Evolutionary conservation across 331 rosid species (phyloP).

Genomic region (Phaseolus coccineus): DNA sequence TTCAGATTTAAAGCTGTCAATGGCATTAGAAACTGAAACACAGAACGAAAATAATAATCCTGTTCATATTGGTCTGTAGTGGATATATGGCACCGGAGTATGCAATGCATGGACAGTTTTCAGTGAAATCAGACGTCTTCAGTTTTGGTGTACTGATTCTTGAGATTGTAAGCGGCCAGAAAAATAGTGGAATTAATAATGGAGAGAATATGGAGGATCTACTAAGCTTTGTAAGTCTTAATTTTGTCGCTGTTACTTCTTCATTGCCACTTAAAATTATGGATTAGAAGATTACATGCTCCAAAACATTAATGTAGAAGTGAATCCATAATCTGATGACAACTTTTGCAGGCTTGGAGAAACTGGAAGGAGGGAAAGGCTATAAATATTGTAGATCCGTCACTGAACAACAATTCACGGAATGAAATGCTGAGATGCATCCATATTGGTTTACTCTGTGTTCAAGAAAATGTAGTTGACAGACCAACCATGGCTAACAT

Average conservation of each 20-base stretch:
- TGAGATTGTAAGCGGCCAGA: conserved; percentile 8
- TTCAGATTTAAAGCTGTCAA: too few species aligned
- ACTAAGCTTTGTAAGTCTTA: conserved; percentile 49
- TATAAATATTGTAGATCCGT: not conserved
- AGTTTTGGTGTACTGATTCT: not conserved
- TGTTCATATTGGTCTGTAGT: conserved; percentile 18
- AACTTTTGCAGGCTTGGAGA: conserved; percentile 35
- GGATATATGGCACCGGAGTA: conserved; percentile 23
- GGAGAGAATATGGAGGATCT: conserved; percentile 33
- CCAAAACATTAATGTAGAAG: too few species aligned
- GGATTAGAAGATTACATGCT: not conserved
- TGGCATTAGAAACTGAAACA: not conserved
- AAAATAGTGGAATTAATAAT: not conserved
- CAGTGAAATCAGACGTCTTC: not conserved
- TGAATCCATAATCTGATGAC: too few species aligned
- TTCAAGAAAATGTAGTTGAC: conserved; percentile 50
- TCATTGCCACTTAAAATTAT: too few species aligned
- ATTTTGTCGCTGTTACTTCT: not conserved
- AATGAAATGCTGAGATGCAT: conserved; percentile 17
- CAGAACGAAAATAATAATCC: not conserved
- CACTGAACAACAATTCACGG: not conserved
- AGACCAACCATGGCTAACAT: conserved; percentile 56
- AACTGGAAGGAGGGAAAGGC: conserved; percentile 50
- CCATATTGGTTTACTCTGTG: conserved; percentile 44
- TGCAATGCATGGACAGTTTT: conserved; percentile 2